Conservation (phyloP, 768 basidiomycete species). For the Boletus tylopilopsis region DNA sequence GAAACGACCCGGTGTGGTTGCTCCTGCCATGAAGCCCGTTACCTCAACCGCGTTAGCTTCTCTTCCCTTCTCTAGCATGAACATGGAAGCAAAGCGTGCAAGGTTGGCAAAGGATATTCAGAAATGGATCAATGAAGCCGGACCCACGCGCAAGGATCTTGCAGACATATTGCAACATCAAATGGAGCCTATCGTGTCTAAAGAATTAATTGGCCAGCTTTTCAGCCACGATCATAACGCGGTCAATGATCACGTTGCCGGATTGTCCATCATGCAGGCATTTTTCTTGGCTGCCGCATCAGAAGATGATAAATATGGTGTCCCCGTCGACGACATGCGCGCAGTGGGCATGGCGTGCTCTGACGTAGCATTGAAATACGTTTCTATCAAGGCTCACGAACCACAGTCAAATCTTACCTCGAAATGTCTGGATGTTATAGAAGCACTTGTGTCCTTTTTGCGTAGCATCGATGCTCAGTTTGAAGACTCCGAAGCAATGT, state of each 20-base stretch:
- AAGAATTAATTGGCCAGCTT: conserved; percentile 68
- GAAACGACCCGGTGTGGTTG: conserved; percentile 41
- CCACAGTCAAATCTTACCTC: conserved; percentile 86
- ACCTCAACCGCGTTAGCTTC: conserved; percentile 32
- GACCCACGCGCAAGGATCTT: conserved; percentile 81
- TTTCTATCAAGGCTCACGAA: conserved; percentile 85
- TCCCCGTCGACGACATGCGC: conserved; percentile 46
- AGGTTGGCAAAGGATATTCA: conserved; percentile 72
- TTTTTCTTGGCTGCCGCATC: conserved; percentile 61
- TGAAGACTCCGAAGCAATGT: conserved; percentile 79
- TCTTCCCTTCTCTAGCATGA: conserved; percentile 33
- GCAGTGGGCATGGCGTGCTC: conserved; percentile 78
- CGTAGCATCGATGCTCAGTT: conserved; percentile 71
- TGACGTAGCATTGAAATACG: conserved; percentile 91
- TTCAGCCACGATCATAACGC: conserved; percentile 97
- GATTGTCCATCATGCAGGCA: conserved; percentile 68
- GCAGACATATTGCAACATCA: conserved; percentile 83
- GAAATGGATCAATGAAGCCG: conserved; percentile 84
- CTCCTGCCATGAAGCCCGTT: conserved; percentile 28
- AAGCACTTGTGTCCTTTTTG: conserved; percentile 73
- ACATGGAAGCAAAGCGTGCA: conserved; percentile 49
- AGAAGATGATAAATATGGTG: conserved; percentile 51
- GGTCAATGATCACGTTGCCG: conserved; percentile 87
- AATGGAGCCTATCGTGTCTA: conserved; percentile 83
- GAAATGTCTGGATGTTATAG: conserved; percentile 85